A percentile compares a stretch with the other conserved stretches of the same genome.
These are phyloP conservation scores for Fusarium armeniacum DNA, from an alignment of 2,329 filamentous ascomycete genomes.

Conservation along the genomic window DNA sequence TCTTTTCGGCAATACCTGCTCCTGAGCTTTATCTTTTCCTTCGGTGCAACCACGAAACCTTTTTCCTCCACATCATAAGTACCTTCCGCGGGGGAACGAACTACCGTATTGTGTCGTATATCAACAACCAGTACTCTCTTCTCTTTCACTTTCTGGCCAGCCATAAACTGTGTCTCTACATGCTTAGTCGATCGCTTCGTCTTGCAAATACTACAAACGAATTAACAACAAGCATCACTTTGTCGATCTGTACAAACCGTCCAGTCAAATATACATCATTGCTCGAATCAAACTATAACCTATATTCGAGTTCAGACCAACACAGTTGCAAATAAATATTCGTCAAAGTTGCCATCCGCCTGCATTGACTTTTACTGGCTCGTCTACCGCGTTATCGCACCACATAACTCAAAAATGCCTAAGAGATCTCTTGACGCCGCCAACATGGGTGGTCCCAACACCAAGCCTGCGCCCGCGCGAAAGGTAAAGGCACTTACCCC, in stretches of 20 bases:
- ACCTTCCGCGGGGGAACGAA: neutral
- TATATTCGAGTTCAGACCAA: neutral
- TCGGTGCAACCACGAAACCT: neutral
- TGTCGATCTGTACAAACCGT: neutral
- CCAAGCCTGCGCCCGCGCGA: slow-evolving; percentile 49
- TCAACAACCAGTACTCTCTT: neutral
- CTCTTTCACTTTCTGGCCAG: neutral
- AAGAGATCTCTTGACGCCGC: slow-evolving; percentile 56
- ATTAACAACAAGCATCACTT: neutral
- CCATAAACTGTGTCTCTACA: neutral
- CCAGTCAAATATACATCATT: neutral
- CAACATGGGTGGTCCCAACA: slow-evolving; percentile 48
- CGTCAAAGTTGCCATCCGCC: neutral
- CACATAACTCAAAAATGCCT: slow-evolving; percentile 52
- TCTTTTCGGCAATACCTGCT: slow-evolving; percentile 4
- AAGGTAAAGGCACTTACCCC: slow-evolving; percentile 47
- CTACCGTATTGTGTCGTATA: neutral
- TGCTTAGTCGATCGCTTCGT: neutral
- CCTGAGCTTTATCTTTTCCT: neutral
- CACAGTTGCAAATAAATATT: neutral
- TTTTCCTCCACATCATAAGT: neutral
- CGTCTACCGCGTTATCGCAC: neutral
- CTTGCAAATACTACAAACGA: neutral
- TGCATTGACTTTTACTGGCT: neutral
- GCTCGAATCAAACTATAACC: neutral